Evolutionary conservation across 164 flowering plant species (phyloP).

Genomic region (Stephania japonica): DNA sequence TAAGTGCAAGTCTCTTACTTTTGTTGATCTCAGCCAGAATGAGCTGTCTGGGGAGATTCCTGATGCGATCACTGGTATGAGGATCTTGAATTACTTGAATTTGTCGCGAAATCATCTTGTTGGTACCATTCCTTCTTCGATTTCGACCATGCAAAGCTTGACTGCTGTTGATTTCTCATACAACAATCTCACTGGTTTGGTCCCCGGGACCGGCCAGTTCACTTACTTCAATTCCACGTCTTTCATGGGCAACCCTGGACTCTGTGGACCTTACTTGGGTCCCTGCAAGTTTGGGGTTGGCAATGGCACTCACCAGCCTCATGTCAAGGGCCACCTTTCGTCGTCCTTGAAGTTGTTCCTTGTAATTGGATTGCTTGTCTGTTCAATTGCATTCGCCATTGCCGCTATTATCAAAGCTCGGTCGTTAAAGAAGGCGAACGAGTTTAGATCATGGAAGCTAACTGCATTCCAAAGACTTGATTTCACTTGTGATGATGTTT

Average conservation of each 20-base stretch:
- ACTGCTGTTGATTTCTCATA: conserved; percentile 90
- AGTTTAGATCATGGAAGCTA: conserved; percentile 77
- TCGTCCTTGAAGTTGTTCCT: conserved; percentile 78
- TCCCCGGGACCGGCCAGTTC: conserved; percentile 91
- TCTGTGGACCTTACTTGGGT: conserved; percentile 85
- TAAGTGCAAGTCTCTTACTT: conserved; percentile 68
- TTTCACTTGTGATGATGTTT: conserved; percentile 79
- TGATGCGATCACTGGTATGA: conserved; percentile 62
- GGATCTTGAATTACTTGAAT: conserved; percentile 80
- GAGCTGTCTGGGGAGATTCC: conserved; percentile 79
- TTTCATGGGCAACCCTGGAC: conserved; percentile 80
- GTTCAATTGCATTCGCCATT: conserved; percentile 84
- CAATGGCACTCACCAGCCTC: conserved; percentile 35
- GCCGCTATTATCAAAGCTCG: conserved; percentile 88
- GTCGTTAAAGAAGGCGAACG: conserved; percentile 70
- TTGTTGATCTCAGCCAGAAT: conserved; percentile 81
- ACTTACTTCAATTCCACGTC: conserved; percentile 91
- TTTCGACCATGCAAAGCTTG: conserved; percentile 84
- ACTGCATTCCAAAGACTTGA: conserved; percentile 95
- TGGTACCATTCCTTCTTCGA: conserved; percentile 68
- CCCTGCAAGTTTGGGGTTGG: conserved; percentile 65
- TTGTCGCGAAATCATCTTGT: conserved; percentile 72
- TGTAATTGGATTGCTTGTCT: conserved; percentile 81
- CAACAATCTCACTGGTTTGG: conserved; percentile 84
- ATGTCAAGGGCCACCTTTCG: conserved; percentile 59